phyloP scores from a whole-genome alignment of 805 yeast species.

The Kazachstania taianensis region DNA sequence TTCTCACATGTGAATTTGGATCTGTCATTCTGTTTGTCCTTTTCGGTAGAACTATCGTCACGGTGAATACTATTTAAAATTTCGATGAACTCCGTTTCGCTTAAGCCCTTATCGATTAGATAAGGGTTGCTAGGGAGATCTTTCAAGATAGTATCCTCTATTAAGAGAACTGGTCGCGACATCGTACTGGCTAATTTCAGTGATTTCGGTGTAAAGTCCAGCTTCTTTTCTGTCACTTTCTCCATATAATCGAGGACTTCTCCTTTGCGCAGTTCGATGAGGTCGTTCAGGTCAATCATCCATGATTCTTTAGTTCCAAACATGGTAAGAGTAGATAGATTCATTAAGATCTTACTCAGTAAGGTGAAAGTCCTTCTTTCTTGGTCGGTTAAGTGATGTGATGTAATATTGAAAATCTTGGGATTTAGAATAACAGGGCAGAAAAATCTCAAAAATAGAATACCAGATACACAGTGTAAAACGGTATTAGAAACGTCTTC shows the following conservation, averaged over 20 bases:
- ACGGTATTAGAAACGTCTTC: constrained; percentile 37
- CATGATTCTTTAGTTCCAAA: constrained; percentile 83
- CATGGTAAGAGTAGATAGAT: constrained; percentile 62
- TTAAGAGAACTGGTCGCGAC: constrained; percentile 43
- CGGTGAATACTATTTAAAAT: constrained; percentile 7
- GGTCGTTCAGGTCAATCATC: constrained; percentile 57
- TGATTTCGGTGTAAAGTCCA: constrained; percentile 52
- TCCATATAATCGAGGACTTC: constrained; percentile 64
- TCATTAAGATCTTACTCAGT: constrained; percentile 68
- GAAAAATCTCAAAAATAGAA: constrained; percentile 71
- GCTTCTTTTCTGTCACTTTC: constrained; percentile 56
- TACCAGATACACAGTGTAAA: constrained; percentile 70
- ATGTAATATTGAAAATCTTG: constrained; percentile 63
- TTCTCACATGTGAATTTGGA: too few species aligned
- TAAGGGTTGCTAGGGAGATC: constrained; percentile 63
- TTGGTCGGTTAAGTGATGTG: constrained; percentile 58
- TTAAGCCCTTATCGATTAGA: constrained; percentile 53
- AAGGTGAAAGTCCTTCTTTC: constrained; percentile 72
- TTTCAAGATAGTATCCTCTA: constrained; percentile 39
- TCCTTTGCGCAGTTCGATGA: constrained; percentile 45
- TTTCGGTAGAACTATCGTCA: constrained; percentile 8
- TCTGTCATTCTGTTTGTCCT: constrained; percentile 6
- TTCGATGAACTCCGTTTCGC: constrained; percentile 48
- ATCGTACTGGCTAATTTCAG: constrained; percentile 48
- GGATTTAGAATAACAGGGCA: constrained; percentile 93